Evolutionary conservation across 2,329 filamentous ascomycete species (phyloP).

Genomic region (Gremmenia infestans): DNA sequence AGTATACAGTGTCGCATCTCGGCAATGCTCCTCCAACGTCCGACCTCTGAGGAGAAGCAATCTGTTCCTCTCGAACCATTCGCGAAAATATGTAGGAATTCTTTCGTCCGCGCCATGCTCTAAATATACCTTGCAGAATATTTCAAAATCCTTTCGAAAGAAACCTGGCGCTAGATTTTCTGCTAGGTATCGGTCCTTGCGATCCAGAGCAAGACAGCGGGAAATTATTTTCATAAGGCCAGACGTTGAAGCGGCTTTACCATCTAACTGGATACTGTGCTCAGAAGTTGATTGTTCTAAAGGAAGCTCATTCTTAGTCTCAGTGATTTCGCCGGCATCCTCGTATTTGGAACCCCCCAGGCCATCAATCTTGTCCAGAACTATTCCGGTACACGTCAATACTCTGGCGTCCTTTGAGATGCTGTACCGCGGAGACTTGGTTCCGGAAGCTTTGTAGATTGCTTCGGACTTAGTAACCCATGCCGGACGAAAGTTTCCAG

Average conservation of each 20-base stretch:
- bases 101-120: neutral
- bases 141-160: neutral
- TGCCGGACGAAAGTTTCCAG: neutral
- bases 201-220: neutral
- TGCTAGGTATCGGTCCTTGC: neutral
- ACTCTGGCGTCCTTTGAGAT: neutral
- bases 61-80: neutral
- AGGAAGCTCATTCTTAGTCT: no score
- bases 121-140: neutral
- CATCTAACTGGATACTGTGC: neutral
- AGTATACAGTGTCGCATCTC: neutral
- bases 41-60: neutral
- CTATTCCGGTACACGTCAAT: neutral
- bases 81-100: neutral
- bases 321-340: neutral
- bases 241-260: neutral
- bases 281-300: neutral
- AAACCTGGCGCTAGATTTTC: neutral
- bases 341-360: neutral
- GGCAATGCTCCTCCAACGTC: neutral
- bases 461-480: neutral
- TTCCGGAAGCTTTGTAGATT: neutral
- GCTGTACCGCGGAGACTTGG: neutral
- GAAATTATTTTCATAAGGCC: neutral
- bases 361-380: neutral